phyloP scores from a whole-genome alignment of 345 rosid genomes.

The Gossypium thurberi region DNA sequence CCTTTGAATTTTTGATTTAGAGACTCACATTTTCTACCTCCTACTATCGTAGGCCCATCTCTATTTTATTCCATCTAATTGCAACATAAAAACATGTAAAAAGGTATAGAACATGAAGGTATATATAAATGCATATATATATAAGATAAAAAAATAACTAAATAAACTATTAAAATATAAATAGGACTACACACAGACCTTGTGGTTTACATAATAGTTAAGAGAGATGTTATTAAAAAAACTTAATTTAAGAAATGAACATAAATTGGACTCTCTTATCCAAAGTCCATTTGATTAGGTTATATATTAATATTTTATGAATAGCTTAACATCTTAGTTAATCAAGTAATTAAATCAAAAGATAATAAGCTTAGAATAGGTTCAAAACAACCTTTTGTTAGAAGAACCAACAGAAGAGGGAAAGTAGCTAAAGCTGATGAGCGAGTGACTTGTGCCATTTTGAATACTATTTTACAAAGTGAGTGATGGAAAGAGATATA shows the following conservation, averaged over 20 bases:
- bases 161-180: too few species aligned
- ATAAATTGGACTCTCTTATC: too few species aligned
- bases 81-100: neutral
- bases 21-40: conserved; percentile 35
- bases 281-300: too few species aligned
- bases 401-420: neutral
- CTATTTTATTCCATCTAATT: neutral
- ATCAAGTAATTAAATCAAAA: neutral
- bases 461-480: neutral
- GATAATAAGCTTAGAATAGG: neutral
- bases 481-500: neutral
- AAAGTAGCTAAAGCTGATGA: neutral
- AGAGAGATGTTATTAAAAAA: too few species aligned
- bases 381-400: neutral
- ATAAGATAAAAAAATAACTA: too few species aligned
- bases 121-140: too few species aligned
- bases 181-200: too few species aligned
- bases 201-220: too few species aligned
- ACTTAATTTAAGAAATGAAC: too few species aligned
- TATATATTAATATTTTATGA: neutral
- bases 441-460: neutral
- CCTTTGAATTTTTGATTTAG: conserved; percentile 35
- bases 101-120: neutral
- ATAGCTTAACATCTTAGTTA: neutral
- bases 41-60: conserved; percentile 1